Percentiles rank a stretch among this genome's conserved stretches.
These are phyloP conservation scores for Salvia splendens DNA, from an alignment of 257 asterid genomes.

Conservation along the genomic window DNA sequence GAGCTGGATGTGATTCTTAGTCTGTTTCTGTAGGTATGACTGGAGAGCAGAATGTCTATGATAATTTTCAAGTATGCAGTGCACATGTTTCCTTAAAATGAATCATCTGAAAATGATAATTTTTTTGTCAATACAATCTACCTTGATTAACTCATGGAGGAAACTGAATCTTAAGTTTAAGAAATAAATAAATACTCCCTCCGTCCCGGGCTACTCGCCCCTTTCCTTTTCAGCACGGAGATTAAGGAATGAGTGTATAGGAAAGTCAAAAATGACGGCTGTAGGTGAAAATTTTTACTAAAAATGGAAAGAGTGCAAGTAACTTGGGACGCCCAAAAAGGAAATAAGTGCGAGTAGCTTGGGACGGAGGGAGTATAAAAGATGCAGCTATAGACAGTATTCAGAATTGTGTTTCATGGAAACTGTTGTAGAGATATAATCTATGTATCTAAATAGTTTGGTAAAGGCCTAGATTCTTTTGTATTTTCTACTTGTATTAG, in stretches of 20 bases:
- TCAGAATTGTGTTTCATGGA: not conserved
- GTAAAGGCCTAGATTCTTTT: not conserved
- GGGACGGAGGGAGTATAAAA: too few species aligned
- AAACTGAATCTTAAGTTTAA: constrained; percentile 9
- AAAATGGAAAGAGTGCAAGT: too few species aligned
- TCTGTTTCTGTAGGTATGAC: too few species aligned
- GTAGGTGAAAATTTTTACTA: too few species aligned
- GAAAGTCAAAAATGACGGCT: too few species aligned
- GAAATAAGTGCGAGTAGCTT: too few species aligned
- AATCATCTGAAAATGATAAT: constrained; percentile 8
- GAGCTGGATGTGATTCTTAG: not conserved
- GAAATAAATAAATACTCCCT: too few species aligned
- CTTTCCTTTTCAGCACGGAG: too few species aligned
- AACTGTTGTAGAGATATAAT: not conserved
- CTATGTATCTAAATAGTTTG: not conserved
- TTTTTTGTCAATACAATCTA: not conserved
- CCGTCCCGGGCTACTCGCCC: too few species aligned
- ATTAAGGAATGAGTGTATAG: too few species aligned
- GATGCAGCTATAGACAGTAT: not conserved
- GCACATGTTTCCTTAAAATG: constrained; percentile 1
- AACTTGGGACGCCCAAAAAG: too few species aligned
- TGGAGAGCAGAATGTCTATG: not conserved
- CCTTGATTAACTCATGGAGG: constrained; percentile 1
- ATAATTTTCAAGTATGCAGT: not conserved
- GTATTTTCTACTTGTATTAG: not conserved